Evolutionary conservation across 352 stramenopile genomes (phyloP), one percentile per base, ranked within the genome.

Genomic region (Pythium brachiatum): DNA sequence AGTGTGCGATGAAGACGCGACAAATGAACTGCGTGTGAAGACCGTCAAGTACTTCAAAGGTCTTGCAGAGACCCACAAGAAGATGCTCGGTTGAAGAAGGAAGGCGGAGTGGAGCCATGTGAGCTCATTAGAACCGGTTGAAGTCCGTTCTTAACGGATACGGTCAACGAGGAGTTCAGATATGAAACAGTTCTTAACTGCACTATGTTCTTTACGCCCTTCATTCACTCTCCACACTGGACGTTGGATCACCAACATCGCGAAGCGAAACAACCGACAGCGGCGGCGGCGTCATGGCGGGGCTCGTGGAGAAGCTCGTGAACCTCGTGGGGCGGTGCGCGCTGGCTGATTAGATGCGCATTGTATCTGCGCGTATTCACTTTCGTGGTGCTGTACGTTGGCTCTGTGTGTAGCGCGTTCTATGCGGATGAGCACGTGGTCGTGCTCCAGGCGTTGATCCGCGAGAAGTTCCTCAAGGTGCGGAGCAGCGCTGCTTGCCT

Each of bases 11-110:
- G 88, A 95, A 64, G 88, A 96, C 53, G 88, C 88, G 20, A 96
- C 88, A 5, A 77, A 90, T 59, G 88, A 96, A 65, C 80, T 96
- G 27, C 83, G 84, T 51, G 88, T 96, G 46, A 96, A 96, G 81
- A 96, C 88, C 0, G 85, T 94, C 64, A 93, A 96, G 69, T 96
- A 96, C 70, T 96, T 96, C 68, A 93, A 96, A 71, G 87, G 86
- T 4, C 71, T 96, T 11, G 68, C 60, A 29, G 76, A 82, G 38
- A 78, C 73, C 53, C 71, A 85, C 64, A 63, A 70, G 18, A 82
- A 79, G 60, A 66, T 85, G 26, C 64, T 85, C 11, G 38, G 27
- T 12, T 72, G 38, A 62, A 46, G 39, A 5, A 7, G 12, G 36
- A 43, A 46, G 39, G 12, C 16, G 12, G 36, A 43, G 36, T 43